Evolutionary conservation across 2,329 filamentous ascomycete genomes (phyloP), one percentile per base, ranked within the genome.

Genomic region (Juglanconis juglandina): DNA sequence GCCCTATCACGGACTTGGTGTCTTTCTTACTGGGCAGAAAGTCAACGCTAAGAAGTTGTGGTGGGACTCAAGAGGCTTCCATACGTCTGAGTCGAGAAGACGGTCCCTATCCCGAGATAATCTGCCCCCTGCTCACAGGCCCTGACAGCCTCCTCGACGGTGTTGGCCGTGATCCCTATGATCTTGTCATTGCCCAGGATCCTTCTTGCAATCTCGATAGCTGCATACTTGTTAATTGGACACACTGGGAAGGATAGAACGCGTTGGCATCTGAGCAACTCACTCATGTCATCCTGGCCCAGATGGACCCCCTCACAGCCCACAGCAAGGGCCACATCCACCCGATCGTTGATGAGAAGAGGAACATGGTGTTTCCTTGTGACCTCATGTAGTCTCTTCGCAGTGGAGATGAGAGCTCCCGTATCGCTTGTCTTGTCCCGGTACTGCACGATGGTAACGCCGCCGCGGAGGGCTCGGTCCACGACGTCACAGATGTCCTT

Each of bases 251-350:
- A 32, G 9, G 7, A 33, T 24, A 17, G 35, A n/a, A 49, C n/a
- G 7, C 5, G 17, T 6, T 32, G 34, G 10, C 13, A 24, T 24
- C 24, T 30, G 4, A 9, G 14, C 17, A 24, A 73, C 81, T 66
- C 73, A 90, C 88, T 81, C 80, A 96, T 88, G 73, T 98, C 94
- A 81, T 97, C 93, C 77, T 98, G 94, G 6, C 95, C 95, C 53
- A 98, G 84, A 73, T 98, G 95, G 8, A 96, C 92, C 50, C 95
- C 95, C 76, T 97, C 94, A 60, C 91, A 95, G 11, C 87, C 90
- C 48, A 93, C 84, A 13, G 92, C 92, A 17, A 92, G 81, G 8
- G 92, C 93, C 33, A 98, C 91, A 71, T 96, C 93, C 5, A 97
- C 84, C 11, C 93, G 87, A 72, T 98, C 95, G 71, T 98, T 98